Percentiles rank a stretch among this genome's conserved stretches.
These are phyloP conservation scores for Leccinum ponderosum DNA, from an alignment of 1,284 basidiomycete genomes.

Conservation along the genomic window DNA sequence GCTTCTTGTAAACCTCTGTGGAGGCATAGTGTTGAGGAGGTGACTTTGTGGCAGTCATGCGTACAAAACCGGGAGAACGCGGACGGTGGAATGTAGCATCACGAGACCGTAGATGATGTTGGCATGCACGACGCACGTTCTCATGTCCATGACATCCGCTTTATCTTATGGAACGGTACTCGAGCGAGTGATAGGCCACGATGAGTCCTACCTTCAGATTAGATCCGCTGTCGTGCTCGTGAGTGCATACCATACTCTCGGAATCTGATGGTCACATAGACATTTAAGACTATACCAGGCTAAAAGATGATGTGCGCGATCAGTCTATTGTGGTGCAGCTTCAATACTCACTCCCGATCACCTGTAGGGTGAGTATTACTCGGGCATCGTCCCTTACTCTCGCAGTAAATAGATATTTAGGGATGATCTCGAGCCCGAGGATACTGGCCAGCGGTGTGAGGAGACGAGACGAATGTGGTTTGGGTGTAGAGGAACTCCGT, in stretches of 20 bases:
- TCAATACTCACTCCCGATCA: too few relatives aligned
- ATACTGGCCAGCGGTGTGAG: conserved; percentile 22
- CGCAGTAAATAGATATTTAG: too few relatives aligned
- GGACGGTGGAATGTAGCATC: neutral
- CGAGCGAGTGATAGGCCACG: conserved; percentile 59
- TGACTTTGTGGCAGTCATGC: neutral
- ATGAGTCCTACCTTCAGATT: conserved; percentile 54
- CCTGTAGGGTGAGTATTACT: too few relatives aligned
- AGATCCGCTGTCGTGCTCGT: conserved; percentile 57
- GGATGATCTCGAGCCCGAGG: conserved; percentile 45
- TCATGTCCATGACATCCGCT: conserved; percentile 40
- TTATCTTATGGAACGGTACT: conserved; percentile 90
- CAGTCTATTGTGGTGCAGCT: too few relatives aligned
- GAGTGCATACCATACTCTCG: conserved; percentile 13
- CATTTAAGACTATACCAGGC: neutral
- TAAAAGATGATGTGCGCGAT: too few relatives aligned
- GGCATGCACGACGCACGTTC: neutral
- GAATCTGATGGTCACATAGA: conserved; percentile 1
- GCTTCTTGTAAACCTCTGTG: conserved; percentile 20
- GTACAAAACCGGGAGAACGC: neutral
- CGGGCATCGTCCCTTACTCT: too few relatives aligned
- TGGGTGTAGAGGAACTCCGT: conserved; percentile 23
- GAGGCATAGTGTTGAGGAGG: neutral
- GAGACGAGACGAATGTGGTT: conserved; percentile 7
- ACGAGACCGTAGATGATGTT: neutral